These are phyloP conservation scores for Malassezia equina DNA, from an alignment of 1,284 basidiomycete genomes.

Conservation along the genomic window DNA sequence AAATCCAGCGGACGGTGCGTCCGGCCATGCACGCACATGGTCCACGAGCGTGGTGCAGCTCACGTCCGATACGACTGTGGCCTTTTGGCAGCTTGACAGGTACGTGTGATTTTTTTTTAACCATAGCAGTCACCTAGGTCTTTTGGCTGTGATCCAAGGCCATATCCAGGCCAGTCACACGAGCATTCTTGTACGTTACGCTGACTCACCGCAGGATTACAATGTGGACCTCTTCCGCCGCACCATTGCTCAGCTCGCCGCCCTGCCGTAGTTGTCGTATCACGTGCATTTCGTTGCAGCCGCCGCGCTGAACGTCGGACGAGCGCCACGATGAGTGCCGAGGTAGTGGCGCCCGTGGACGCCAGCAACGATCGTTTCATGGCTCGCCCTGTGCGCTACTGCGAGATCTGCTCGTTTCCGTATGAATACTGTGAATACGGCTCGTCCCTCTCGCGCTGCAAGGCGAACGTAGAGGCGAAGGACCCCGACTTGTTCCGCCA, in stretches of 20 bases:
- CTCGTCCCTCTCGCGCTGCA: conserved; percentile 35
- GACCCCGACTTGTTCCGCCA: conserved; percentile 28
- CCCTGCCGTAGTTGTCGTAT: conserved; percentile 4
- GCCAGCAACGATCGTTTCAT: conserved; percentile 6
- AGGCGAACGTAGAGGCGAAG: conserved; percentile 30
- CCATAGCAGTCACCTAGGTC: conserved; percentile 55
- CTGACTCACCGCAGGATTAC: conserved; percentile 55
- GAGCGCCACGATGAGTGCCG: conserved; percentile 10
- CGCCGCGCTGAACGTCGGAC: neutral
- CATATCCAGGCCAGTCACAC: conserved; percentile 65
- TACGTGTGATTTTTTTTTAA: conserved; percentile 46
- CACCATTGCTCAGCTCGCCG: conserved; percentile 50
- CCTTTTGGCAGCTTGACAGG: conserved; percentile 74
- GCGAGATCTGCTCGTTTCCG: conserved; percentile 42
- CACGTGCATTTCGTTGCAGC: too few relatives aligned
- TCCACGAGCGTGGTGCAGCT: conserved; percentile 51
- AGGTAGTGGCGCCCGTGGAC: neutral
- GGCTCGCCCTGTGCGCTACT: conserved; percentile 30
- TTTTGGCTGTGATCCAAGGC: conserved; percentile 71
- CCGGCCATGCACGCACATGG: neutral
- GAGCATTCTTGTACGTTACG: conserved; percentile 56
- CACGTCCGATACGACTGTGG: conserved; percentile 65
- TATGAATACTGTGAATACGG: conserved; percentile 47
- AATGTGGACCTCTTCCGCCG: conserved; percentile 74
- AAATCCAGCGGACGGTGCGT: conserved; percentile 26